Base-by-base conservation (phyloP, 495 filamentous ascomycete genomes). In the Penicillium soppii region DNA sequence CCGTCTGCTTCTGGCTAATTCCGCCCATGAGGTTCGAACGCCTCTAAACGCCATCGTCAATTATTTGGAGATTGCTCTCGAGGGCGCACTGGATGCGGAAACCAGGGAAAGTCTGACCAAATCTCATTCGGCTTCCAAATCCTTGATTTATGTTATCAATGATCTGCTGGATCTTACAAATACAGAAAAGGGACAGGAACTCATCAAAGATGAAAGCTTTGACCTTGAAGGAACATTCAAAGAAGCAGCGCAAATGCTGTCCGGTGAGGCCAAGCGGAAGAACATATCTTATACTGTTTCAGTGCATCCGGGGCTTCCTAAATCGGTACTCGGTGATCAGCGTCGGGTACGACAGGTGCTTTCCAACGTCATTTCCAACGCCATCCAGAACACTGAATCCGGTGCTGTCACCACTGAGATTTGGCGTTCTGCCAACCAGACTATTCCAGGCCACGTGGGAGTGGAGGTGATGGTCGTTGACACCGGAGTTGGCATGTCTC, bases 21-120 rank as follows among this genome's bases (percentile, higher is more conserved):
- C 91, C 1, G 92, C 92, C 0, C 92, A 97, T 59, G 92, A 96
- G 73, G 90, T 97, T 13, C 87, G 92, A 25, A 97, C 92, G 0
- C 92, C 92, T 1, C 72, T 97, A 4, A 96, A 96, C 66, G 92
- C 92, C 17, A 95, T 97, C 59, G 94, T 97, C 63, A 97, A 97
- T 58, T 96, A 94, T 51, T 74, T 97, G 2, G 92, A 97, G 59
- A 96, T 96, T 54, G 92, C 92, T 0, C 72, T 97, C 3, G 92
- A 97, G 66, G 89, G 90, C 2, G 69, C 82, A 0, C 75, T 96
- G 2, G 91, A 96, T 58, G 66, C 76, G 7, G 92, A 96, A 53
- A 96, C 89, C 1, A 78, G 92, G 21, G 92, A 96, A 15, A 95
- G 95, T 54, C 75, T 97, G 22, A 82, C 87, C 7, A 87, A 71